Evolutionary conservation across 805 yeast genomes (phyloP).

Genomic region (Myxozyma kluyveri): DNA sequence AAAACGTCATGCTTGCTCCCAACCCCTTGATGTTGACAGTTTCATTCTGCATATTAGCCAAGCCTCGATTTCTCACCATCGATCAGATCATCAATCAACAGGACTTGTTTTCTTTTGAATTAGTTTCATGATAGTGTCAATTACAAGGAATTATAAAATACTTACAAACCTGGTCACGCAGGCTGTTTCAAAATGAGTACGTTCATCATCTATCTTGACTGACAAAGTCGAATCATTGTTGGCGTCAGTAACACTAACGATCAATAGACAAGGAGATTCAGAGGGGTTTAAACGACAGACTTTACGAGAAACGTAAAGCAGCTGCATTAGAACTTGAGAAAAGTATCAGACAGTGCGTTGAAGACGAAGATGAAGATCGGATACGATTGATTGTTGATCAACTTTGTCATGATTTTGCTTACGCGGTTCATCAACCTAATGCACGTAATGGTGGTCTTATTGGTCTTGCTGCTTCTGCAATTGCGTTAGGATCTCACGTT

Average conservation of each 20-base stretch:
- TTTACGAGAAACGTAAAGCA: slow-evolving; percentile 73
- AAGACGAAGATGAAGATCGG: slow-evolving; percentile 57
- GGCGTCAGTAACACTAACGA: neutral
- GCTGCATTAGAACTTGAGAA: slow-evolving; percentile 69
- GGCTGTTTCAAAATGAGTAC: too few relatives aligned
- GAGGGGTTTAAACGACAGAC: slow-evolving; percentile 67
- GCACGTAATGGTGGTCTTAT: slow-evolving; percentile 94
- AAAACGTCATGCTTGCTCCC: too few relatives aligned
- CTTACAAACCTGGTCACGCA: too few relatives aligned
- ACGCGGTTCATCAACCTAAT: slow-evolving; percentile 79
- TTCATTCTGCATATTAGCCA: too few relatives aligned
- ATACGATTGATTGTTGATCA: slow-evolving; percentile 66
- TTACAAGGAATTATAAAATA: too few relatives aligned
- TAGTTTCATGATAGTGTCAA: too few relatives aligned
- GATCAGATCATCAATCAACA: too few relatives aligned
- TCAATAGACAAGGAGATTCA: slow-evolving; percentile 58
- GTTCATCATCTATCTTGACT: slow-evolving; percentile 82
- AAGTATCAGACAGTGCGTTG: slow-evolving; percentile 65
- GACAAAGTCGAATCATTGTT: slow-evolving; percentile 61
- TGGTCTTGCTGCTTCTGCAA: slow-evolving; percentile 92
- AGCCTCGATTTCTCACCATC: too few relatives aligned
- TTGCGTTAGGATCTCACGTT: slow-evolving; percentile 84
- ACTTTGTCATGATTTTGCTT: slow-evolving; percentile 70
- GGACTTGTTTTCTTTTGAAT: too few relatives aligned
- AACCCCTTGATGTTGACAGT: too few relatives aligned